Evolutionary conservation across 805 yeast genomes (phyloP).

Genomic region (Nakazawaea peltata): DNA sequence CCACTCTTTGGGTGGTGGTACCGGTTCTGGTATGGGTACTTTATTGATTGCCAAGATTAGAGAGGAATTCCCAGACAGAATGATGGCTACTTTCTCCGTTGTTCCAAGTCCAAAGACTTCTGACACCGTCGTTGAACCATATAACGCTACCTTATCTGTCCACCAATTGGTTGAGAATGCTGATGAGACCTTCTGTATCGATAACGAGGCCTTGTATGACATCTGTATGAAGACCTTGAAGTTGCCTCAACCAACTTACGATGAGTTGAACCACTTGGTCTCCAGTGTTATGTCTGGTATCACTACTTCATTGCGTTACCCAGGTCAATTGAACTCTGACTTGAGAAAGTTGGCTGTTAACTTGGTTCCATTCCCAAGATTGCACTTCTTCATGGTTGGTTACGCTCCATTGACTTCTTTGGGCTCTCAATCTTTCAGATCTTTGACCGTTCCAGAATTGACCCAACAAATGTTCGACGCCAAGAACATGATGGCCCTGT

Average conservation of each 20-base stretch:
- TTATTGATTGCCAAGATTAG: slow-evolving; percentile 75
- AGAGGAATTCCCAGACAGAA: slow-evolving; percentile 91
- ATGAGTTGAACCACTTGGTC: slow-evolving; percentile 73
- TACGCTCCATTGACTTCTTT: slow-evolving; percentile 86
- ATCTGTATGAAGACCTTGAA: slow-evolving; percentile 84
- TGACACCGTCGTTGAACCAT: slow-evolving; percentile 93
- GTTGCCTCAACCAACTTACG: slow-evolving; percentile 69
- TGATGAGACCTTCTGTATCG: slow-evolving; percentile 92
- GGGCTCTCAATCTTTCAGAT: slow-evolving; percentile 75
- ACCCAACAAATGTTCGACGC: slow-evolving; percentile 92
- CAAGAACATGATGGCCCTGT: slow-evolving; percentile 92
- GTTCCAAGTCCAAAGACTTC: slow-evolving; percentile 88
- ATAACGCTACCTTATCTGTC: slow-evolving; percentile 84
- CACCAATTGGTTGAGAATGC: slow-evolving; percentile 88
- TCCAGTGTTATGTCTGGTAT: slow-evolving; percentile 94
- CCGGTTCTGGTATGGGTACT: slow-evolving; percentile 97
- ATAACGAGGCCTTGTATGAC: slow-evolving; percentile 87
- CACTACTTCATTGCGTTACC: slow-evolving; percentile 88
- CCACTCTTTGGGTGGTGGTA: slow-evolving; percentile 84
- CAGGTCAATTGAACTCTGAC: slow-evolving; percentile 92
- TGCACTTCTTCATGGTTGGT: slow-evolving; percentile 93
- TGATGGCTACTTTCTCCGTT: slow-evolving; percentile 93
- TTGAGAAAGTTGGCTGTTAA: slow-evolving; percentile 90
- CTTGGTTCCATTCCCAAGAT: slow-evolving; percentile 90
- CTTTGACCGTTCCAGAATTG: slow-evolving; percentile 81